Evolutionary conservation across 2,329 filamentous ascomycete genomes (phyloP).

Genomic region (Cryphonectria japonica): DNA sequence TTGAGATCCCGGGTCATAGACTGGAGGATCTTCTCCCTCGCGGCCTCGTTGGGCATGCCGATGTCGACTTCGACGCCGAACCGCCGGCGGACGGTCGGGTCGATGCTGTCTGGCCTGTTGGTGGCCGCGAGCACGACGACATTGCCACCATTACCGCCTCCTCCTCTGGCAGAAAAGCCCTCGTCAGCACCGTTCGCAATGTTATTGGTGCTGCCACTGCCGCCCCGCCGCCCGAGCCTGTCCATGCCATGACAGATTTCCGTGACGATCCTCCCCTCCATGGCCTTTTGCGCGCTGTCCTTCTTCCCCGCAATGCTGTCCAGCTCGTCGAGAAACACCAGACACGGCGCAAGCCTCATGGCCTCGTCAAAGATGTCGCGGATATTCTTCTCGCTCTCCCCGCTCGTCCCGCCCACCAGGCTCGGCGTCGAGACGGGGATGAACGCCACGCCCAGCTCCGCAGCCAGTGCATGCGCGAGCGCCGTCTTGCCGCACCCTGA

Average conservation of each 20-base stretch:
- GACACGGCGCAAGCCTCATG: constrained; percentile 79
- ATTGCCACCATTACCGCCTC: constrained; percentile 61
- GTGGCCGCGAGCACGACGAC: constrained; percentile 92
- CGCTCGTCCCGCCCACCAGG: constrained; percentile 84
- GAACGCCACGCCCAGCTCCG: constrained; percentile 75
- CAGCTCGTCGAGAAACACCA: constrained; percentile 91
- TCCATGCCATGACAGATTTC: constrained; percentile 89
- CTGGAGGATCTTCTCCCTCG: constrained; percentile 76
- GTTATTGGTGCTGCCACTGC: constrained; percentile 62
- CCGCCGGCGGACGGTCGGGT: constrained; percentile 74
- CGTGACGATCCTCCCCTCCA: constrained; percentile 84
- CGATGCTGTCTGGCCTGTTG: constrained; percentile 83
- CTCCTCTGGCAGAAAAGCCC: constrained; percentile 69
- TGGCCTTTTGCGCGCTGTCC: constrained; percentile 81
- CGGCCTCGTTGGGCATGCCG: constrained; percentile 79
- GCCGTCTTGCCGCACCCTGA: constrained; percentile 87
- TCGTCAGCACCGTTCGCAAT: constrained; percentile 76
- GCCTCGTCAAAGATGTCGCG: constrained; percentile 88
- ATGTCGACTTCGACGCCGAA: constrained; percentile 86
- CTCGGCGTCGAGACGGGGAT: constrained; percentile 82
- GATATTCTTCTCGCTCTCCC: constrained; percentile 86
- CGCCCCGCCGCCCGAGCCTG: constrained; percentile 72
- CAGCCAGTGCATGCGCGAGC: constrained; percentile 79
- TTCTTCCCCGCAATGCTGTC: constrained; percentile 88
- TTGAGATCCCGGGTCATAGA: constrained; percentile 70